These are phyloP conservation scores for Saccharomyces hybrid DNA, from an alignment of 1,139 yeast genomes.

Conservation along the genomic window DNA sequence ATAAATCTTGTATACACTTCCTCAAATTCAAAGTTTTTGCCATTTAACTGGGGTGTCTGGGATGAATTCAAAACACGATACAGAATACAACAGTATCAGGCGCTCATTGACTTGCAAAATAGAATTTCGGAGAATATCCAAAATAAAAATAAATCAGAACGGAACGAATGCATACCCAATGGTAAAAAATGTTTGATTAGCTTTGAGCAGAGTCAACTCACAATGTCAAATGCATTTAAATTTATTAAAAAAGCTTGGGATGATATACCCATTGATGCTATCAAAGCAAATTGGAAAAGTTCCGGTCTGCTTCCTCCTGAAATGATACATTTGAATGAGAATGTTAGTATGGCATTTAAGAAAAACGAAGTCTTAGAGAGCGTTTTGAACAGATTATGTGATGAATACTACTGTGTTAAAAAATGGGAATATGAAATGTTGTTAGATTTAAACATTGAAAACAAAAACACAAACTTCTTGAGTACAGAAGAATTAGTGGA, in stretches of 20 bases:
- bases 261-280: conserved; percentile 39
- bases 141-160: not conserved
- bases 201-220: conserved; percentile 37
- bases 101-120: conserved; percentile 36
- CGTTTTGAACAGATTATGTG: conserved; percentile 39
- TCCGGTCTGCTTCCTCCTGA: conserved; percentile 34
- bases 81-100: conserved; percentile 52
- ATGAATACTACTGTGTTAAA: conserved; percentile 40
- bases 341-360: conserved; percentile 30
- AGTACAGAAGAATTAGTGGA: conserved; percentile 60
- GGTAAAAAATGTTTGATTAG: conserved; percentile 18
- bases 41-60: conserved; percentile 58
- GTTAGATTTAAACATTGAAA: conserved; percentile 49
- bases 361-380: conserved; percentile 32
- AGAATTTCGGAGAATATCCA: conserved; percentile 8
- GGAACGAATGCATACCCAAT: conserved; percentile 15
- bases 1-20: conserved; percentile 40
- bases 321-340: conserved; percentile 23
- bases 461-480: conserved; percentile 46
- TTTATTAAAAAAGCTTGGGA: conserved; percentile 54
- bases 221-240: conserved; percentile 49
- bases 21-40: conserved; percentile 40
- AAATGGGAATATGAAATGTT: conserved; percentile 55
- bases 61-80: conserved; percentile 55
- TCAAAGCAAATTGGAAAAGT: conserved; percentile 47